phyloP scores from a whole-genome alignment of 345 rosid species.

The Limnanthes douglasii region DNA sequence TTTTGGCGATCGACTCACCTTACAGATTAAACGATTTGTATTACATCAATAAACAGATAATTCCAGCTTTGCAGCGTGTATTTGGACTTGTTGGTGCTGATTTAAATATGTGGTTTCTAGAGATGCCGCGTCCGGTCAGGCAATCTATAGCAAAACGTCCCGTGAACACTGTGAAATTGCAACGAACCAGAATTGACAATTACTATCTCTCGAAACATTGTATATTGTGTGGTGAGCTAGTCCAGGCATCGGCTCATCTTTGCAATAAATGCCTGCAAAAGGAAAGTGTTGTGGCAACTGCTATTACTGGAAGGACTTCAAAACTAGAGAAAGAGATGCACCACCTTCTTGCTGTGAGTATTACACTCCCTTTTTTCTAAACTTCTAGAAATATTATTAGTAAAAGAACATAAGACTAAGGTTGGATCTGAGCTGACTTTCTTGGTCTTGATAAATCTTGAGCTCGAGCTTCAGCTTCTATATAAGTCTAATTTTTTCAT shows the following conservation, averaged over 20 bases:
- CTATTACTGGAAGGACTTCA: slow-evolving; percentile 60
- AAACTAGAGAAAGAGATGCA: slow-evolving; percentile 84
- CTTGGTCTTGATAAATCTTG: too few species aligned
- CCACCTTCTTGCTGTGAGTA: slow-evolving; percentile 69
- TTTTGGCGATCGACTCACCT: slow-evolving; percentile 63
- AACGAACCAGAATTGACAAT: slow-evolving; percentile 56
- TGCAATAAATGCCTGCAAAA: slow-evolving; percentile 51
- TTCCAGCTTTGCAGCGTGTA: slow-evolving; percentile 77
- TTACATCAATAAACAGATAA: slow-evolving; percentile 89
- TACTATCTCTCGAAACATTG: slow-evolving; percentile 89
- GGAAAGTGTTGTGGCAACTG: slow-evolving; percentile 37
- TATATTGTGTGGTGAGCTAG: slow-evolving; percentile 72
- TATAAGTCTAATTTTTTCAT: too few species aligned
- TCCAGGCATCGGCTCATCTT: slow-evolving; percentile 45
- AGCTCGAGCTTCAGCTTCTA: too few species aligned
- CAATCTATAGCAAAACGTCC: slow-evolving; percentile 43
- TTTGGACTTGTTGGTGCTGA: slow-evolving; percentile 87
- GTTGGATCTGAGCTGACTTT: too few species aligned
- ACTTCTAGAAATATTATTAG: too few species aligned
- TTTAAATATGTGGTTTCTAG: slow-evolving; percentile 64
- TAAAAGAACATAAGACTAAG: too few species aligned
- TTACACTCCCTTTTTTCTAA: too few species aligned
- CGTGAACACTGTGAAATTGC: slow-evolving; percentile 26
- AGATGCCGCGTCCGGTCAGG: slow-evolving; percentile 80
- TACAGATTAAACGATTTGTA: slow-evolving; percentile 71